phyloP scores from a whole-genome alignment of 441 rosid genomes.

The Breynia disticha region DNA sequence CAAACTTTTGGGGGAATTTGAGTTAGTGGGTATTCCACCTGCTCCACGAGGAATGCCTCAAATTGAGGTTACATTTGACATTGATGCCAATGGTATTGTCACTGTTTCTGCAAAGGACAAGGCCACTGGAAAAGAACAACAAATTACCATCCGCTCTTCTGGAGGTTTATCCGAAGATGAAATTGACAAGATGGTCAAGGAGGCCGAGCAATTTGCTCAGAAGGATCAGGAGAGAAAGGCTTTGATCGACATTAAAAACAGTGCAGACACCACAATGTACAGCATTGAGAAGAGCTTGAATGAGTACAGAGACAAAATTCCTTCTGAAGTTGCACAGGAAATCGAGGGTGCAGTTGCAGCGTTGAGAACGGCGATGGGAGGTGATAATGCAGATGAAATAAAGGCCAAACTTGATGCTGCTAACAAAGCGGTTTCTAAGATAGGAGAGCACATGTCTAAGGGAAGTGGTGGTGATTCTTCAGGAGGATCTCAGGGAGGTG shows the following conservation, averaged over 20 bases:
- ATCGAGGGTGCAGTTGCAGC: constrained; percentile 64
- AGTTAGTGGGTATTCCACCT: constrained; percentile 85
- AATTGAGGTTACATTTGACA: constrained; percentile 89
- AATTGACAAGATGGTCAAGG: constrained; percentile 88
- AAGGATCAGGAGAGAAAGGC: constrained; percentile 72
- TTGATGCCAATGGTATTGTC: constrained; percentile 93
- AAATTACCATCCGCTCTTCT: constrained; percentile 88
- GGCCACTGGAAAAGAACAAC: constrained; percentile 82
- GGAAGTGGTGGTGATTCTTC: constrained; percentile 41
- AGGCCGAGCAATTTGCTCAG: constrained; percentile 79
- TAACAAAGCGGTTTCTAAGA: constrained; percentile 83
- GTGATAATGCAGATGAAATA: constrained; percentile 57
- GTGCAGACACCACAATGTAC: constrained; percentile 79
- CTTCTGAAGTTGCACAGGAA: constrained; percentile 61
- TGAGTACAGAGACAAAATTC: constrained; percentile 80
- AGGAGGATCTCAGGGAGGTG: constrained; percentile 57
- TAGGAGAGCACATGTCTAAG: constrained; percentile 80
- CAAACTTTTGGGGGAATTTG: constrained; percentile 80
- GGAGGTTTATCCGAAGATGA: constrained; percentile 91
- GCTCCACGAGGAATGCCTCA: constrained; percentile 90
- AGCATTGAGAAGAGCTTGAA: constrained; percentile 80
- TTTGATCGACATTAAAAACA: constrained; percentile 63
- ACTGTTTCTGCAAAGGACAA: constrained; percentile 97
- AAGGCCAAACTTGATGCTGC: constrained; percentile 74
- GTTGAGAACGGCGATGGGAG: constrained; percentile 49